These are phyloP conservation scores for Diaporthe aspalathi DNA, from an alignment of 2,329 filamentous ascomycete species.

Conservation along the genomic window DNA sequence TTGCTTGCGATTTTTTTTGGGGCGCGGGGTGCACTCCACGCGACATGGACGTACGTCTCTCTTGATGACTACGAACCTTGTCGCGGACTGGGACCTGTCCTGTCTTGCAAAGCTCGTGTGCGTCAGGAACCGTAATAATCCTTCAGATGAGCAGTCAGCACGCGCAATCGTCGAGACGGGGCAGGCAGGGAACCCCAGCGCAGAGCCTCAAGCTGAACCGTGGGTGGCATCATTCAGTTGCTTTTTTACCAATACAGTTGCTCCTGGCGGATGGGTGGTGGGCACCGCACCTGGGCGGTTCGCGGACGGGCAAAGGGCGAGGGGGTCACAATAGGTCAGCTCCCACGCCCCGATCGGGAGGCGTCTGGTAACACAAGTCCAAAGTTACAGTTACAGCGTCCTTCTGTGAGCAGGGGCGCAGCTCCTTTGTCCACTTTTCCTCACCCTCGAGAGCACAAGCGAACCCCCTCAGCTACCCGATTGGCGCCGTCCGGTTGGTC, in stretches of 20 bases:
- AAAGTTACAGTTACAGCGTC: conserved; percentile 22
- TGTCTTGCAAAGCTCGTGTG: conserved; percentile 2
- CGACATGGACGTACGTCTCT: not conserved
- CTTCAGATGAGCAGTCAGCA: not conserved
- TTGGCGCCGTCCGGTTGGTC: conserved; percentile 19
- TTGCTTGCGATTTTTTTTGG: not conserved
- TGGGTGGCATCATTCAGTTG: conserved; percentile 14
- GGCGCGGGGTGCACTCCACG: not conserved
- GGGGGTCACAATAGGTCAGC: conserved; percentile 32
- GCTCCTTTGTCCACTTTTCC: conserved; percentile 33
- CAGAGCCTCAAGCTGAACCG: conserved; percentile 40
- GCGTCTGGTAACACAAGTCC: conserved; percentile 7
- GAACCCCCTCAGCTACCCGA: conserved; percentile 8
- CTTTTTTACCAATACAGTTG: conserved; percentile 26
- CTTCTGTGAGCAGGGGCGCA: conserved; percentile 33
- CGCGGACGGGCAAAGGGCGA: conserved; percentile 9
- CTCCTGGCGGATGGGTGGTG: not conserved
- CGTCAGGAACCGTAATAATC: conserved; percentile 5
- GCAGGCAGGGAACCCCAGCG: conserved; percentile 25
- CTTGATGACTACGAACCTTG: conserved; percentile 8
- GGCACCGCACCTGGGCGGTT: conserved; percentile 28
- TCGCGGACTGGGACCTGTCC: not conserved
- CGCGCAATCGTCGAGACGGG: not conserved
- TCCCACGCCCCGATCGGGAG: conserved; percentile 24
- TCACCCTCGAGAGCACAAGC: conserved; percentile 17